Evolutionary conservation across 768 basidiomycete genomes (phyloP).

Genomic region (Calocybe gangraenosa): DNA sequence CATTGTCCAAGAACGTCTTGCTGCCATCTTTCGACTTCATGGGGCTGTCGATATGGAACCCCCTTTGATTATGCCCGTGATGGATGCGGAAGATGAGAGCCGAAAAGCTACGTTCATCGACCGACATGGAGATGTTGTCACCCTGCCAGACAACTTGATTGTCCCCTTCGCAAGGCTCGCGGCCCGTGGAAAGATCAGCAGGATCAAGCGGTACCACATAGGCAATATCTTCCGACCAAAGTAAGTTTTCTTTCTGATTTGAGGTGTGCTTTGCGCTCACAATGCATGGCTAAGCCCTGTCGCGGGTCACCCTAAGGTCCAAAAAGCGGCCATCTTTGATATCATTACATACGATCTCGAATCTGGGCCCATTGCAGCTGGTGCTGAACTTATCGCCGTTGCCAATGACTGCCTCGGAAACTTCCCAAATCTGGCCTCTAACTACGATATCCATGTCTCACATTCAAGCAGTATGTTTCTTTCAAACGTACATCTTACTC

Average conservation of each 20-base stretch:
- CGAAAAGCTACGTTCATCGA: conserved; percentile 76
- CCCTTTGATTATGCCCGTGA: conserved; percentile 74
- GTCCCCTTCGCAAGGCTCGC: conserved; percentile 80
- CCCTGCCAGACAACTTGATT: conserved; percentile 67
- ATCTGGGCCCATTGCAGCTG: conserved; percentile 61
- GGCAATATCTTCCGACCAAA: conserved; percentile 67
- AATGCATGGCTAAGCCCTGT: conserved; percentile 40
- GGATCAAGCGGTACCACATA: conserved; percentile 84
- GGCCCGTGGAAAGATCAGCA: conserved; percentile 55
- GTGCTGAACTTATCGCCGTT: conserved; percentile 70
- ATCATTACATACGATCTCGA: conserved; percentile 74
- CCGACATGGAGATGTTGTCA: conserved; percentile 71
- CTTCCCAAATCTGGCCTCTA: conserved; percentile 65
- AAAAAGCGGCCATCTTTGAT: conserved; percentile 78
- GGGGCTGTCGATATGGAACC: conserved; percentile 89
- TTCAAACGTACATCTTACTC: neutral
- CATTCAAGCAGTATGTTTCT: conserved; percentile 63
- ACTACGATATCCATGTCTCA: conserved; percentile 75
- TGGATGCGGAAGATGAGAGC: conserved; percentile 57
- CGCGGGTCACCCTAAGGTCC: conserved; percentile 68
- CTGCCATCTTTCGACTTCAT: conserved; percentile 79
- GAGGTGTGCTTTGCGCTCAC: neutral
- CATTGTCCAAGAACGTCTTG: conserved; percentile 72
- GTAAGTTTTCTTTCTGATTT: conserved; percentile 33
- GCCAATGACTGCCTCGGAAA: conserved; percentile 62